Conservation (phyloP, 257 asterid species). For the Solanum medicagineum region DNA sequence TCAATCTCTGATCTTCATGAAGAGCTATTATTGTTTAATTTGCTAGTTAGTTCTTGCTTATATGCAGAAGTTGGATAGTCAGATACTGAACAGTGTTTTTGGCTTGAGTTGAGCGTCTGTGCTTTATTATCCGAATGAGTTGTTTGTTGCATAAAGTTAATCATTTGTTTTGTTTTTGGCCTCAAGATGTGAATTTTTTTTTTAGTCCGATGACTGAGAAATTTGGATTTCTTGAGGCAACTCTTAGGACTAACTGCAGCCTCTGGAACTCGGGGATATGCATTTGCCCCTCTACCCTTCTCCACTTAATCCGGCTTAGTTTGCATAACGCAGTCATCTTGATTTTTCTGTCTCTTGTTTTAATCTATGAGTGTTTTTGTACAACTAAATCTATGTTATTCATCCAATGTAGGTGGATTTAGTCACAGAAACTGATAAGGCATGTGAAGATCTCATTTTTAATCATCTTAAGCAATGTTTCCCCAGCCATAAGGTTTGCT, state of each 20-base stretch:
- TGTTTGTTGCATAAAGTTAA: neutral
- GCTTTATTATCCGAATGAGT: neutral
- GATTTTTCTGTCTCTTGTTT: neutral
- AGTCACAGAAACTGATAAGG: slow-evolving; percentile 94
- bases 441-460: slow-evolving; percentile 77
- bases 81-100: neutral
- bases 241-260: neutral
- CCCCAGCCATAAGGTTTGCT: slow-evolving; percentile 67
- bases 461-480: slow-evolving; percentile 39
- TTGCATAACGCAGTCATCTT: neutral
- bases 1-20: neutral
- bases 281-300: neutral
- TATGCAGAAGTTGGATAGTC: neutral
- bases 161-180: neutral
- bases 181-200: neutral
- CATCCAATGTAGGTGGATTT: slow-evolving; percentile 62
- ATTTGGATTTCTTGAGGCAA: neutral
- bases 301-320: neutral
- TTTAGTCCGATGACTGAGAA: neutral
- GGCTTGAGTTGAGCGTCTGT: neutral
- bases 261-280: neutral
- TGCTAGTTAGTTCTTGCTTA: neutral
- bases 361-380: neutral
- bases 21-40: neutral
- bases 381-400: neutral